phyloP scores from a whole-genome alignment of 768 basidiomycete genomes.

The Omphalotus guepiniiformis region DNA sequence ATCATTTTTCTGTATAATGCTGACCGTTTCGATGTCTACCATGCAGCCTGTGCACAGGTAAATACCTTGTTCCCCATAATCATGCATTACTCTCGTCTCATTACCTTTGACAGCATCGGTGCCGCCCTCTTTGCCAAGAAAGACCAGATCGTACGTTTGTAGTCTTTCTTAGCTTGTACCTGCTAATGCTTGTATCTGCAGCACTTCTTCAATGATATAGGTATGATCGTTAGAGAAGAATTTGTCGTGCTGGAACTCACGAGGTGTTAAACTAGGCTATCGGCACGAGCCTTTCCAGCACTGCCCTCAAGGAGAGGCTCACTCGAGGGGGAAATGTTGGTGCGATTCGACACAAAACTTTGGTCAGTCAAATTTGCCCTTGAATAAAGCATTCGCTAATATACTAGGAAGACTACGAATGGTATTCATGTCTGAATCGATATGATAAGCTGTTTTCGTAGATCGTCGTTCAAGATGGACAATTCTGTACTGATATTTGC shows the following conservation, averaged over 20 bases:
- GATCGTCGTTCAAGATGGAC: slow-evolving; percentile 4
- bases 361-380: slow-evolving; percentile 38
- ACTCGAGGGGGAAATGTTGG: slow-evolving; percentile 80
- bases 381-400: slow-evolving; percentile 7
- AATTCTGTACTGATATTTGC: not conserved
- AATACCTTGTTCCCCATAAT: no score
- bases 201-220: slow-evolving; percentile 95
- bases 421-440: slow-evolving; percentile 86
- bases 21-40: not conserved
- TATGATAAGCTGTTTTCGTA: slow-evolving; percentile 59
- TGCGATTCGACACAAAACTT: slow-evolving; percentile 75
- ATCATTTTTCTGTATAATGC: not conserved
- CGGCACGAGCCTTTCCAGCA: slow-evolving; percentile 93
- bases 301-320: slow-evolving; percentile 75
- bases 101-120: slow-evolving; percentile 77
- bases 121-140: slow-evolving; percentile 85
- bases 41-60: slow-evolving; percentile 19
- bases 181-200: slow-evolving; percentile 15
- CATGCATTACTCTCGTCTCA: not conserved
- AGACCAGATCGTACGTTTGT: slow-evolving; percentile 60
- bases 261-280: slow-evolving; percentile 40
- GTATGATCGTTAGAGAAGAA: slow-evolving; percentile 19
- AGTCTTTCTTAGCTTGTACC: not conserved
- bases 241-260: not conserved
- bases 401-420: slow-evolving; percentile 82